These are phyloP conservation scores for Colletotrichum camelliae DNA, from an alignment of 2,329 filamentous ascomycete genomes.

Conservation along the genomic window DNA sequence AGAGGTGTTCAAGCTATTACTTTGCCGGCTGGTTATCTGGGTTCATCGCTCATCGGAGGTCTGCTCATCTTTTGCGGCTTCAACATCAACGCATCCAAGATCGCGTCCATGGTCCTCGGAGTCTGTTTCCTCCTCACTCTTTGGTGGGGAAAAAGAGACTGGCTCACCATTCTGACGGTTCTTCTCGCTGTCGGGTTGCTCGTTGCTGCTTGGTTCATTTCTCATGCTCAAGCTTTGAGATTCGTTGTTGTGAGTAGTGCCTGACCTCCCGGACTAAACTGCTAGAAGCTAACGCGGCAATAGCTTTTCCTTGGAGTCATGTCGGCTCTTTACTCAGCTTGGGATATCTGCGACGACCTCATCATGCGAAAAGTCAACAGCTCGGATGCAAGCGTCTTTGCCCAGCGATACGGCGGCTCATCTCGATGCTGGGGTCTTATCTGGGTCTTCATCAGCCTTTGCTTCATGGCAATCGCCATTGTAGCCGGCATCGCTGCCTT, in stretches of 20 bases:
- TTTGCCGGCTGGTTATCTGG: constrained; percentile 79
- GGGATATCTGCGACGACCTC: constrained; percentile 86
- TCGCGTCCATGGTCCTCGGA: constrained; percentile 76
- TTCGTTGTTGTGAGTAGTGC: constrained; percentile 66
- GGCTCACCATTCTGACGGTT: constrained; percentile 76
- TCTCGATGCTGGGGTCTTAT: constrained; percentile 83
- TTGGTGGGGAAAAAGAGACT: constrained; percentile 82
- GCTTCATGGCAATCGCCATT: constrained; percentile 76
- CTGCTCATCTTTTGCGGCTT: constrained; percentile 82
- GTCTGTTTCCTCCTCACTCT: constrained; percentile 79
- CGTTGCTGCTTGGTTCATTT: constrained; percentile 81
- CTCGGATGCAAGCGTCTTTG: constrained; percentile 81
- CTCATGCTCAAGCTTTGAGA: constrained; percentile 73
- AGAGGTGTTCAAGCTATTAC: constrained; percentile 59
- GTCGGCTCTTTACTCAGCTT: constrained; percentile 80
- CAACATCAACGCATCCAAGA: constrained; percentile 79
- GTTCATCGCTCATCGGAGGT: constrained; percentile 78
- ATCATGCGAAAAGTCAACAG: constrained; percentile 82
- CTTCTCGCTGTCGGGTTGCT: constrained; percentile 73
- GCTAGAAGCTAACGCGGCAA: neutral
- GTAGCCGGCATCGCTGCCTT: constrained; percentile 80
- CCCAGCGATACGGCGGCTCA: constrained; percentile 77
- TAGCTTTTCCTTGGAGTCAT: constrained; percentile 82
- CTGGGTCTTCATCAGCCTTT: constrained; percentile 75
- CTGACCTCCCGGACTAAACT: neutral